Percentiles rank a stretch among this genome's conserved stretches.
Evolutionary conservation across 202 grass and related monocot species (phyloP).

Genomic region (Saccharum hybrid): DNA sequence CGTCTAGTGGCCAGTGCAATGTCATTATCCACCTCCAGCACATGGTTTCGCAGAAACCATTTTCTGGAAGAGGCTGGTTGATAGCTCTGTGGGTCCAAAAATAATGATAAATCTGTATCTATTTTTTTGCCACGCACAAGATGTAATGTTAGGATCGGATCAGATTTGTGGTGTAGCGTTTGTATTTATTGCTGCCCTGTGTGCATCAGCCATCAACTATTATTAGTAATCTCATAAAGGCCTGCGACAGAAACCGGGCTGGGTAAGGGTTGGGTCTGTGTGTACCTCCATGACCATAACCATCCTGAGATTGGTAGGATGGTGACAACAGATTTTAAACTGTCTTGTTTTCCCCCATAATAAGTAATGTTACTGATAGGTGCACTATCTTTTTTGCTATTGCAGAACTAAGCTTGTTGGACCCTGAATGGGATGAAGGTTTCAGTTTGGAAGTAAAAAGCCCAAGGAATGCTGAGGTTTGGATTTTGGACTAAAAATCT

Average conservation of each 20-base stretch:
- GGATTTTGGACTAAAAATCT: no score
- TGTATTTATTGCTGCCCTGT: not conserved
- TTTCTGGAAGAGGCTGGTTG: not conserved
- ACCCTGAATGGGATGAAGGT: not conserved
- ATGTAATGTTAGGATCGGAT: not conserved
- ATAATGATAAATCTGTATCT: not conserved
- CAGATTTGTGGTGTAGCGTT: not conserved
- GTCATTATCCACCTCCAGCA: constrained; percentile 37
- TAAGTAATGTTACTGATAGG: not conserved
- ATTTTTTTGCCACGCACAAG: not conserved
- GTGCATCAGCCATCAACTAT: not conserved
- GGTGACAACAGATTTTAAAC: not conserved
- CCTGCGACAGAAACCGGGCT: not conserved
- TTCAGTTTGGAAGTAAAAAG: not conserved
- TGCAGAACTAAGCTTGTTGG: not conserved
- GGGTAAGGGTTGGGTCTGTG: constrained; percentile 8
- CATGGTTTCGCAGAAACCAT: constrained; percentile 40
- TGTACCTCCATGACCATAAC: constrained; percentile 21
- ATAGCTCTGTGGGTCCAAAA: not conserved
- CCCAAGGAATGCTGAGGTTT: not conserved
- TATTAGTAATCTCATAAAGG: not conserved
- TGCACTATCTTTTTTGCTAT: not conserved
- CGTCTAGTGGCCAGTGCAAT: not conserved
- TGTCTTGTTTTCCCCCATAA: not conserved
- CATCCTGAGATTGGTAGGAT: not conserved